A percentile compares a stretch with the other conserved stretches of the same genome.
Evolutionary conservation across 352 stramenopile species (phyloP).

Genomic region (Pelagophyceae sp.): DNA sequence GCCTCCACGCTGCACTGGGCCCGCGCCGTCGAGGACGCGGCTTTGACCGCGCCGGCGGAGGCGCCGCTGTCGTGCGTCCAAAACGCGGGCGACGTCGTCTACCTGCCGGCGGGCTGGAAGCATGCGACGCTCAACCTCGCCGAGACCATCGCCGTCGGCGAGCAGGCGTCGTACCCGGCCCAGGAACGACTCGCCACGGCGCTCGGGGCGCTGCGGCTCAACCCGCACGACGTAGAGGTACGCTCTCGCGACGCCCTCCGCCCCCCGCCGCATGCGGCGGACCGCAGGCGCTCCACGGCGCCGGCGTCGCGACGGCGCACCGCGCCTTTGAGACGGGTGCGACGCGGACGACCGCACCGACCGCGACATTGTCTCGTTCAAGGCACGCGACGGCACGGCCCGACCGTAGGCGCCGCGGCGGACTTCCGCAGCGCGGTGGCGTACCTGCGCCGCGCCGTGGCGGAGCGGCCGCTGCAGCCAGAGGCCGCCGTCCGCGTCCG

Average conservation of each 20-base stretch:
- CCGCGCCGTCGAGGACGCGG: conserved; percentile 26
- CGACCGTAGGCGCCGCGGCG: no score
- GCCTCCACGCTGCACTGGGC: conserved; percentile 30
- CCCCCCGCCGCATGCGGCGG: background rate
- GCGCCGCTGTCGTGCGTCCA: conserved; percentile 31
- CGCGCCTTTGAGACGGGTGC: conserved; percentile 21
- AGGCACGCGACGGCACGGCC: no score
- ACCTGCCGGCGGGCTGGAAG: conserved; percentile 80
- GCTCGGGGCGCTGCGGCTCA: conserved; percentile 14
- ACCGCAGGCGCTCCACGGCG: conserved; percentile 22
- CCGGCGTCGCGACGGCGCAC: conserved; percentile 28
- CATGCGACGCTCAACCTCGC: conserved; percentile 61
- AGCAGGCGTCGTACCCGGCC: conserved; percentile 22
- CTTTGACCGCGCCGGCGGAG: conserved; percentile 26
- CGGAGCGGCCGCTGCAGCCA: conserved; percentile 21
- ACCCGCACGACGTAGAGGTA: conserved; percentile 26
- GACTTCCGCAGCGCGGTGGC: no score
- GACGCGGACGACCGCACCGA: no score
- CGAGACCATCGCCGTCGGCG: conserved; percentile 43
- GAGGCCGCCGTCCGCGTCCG: no score
- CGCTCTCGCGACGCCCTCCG: no score
- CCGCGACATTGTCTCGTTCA: no score
- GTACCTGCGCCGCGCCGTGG: conserved; percentile 9
- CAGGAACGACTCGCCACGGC: conserved; percentile 5
- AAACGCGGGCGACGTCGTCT: conserved; percentile 75